These are phyloP conservation scores for Penicillium sp. DNA, from an alignment of 2,329 filamentous ascomycete genomes.

Conservation along the genomic window DNA sequence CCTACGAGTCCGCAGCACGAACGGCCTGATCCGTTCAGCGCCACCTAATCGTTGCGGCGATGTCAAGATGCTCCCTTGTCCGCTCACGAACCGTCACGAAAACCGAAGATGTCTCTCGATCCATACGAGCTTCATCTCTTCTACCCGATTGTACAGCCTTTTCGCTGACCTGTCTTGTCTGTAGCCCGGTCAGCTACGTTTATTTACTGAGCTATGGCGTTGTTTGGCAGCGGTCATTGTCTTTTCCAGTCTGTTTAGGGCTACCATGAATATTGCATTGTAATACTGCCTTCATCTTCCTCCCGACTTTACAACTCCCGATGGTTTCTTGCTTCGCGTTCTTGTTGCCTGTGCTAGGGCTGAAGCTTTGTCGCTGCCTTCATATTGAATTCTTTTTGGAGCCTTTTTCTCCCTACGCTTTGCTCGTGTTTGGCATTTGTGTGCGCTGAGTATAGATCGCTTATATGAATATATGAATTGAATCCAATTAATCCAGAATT, in stretches of 20 bases:
- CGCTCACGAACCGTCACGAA: slow-evolving; percentile 13
- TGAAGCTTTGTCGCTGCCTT: neutral
- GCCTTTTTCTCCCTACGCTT: neutral
- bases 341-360: neutral
- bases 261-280: slow-evolving; percentile 8
- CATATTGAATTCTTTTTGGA: neutral
- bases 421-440: neutral
- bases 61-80: neutral
- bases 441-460: neutral
- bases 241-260: neutral
- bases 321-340: neutral
- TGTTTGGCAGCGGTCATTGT: neutral
- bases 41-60: slow-evolving; percentile 15
- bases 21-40: slow-evolving; percentile 17
- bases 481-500: neutral
- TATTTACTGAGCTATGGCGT: slow-evolving; percentile 13
- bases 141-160: slow-evolving; percentile 17
- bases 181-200: neutral
- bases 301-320: slow-evolving; percentile 11
- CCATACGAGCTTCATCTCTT: neutral
- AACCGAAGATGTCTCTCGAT: slow-evolving; percentile 9
- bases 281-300: slow-evolving; percentile 8
- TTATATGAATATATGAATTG: neutral
- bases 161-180: neutral
- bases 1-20: slow-evolving; percentile 25